Evolutionary conservation across 768 basidiomycete species (phyloP), one percentile per base, ranked within the genome.

Genomic region (Boletus subcaerulescens): DNA sequence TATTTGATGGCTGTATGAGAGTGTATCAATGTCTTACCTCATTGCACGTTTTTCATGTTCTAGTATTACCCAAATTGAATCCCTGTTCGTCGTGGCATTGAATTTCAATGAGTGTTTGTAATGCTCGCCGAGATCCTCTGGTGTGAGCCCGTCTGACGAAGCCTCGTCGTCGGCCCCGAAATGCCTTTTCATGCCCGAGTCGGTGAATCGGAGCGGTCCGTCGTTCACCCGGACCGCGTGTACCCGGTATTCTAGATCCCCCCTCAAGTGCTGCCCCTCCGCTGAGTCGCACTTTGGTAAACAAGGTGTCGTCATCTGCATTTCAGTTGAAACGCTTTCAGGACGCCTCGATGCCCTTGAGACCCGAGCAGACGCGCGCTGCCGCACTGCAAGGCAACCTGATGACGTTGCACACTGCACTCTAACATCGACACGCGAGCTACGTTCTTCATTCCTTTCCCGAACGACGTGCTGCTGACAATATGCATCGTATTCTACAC

Each of bases 11-110:
- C 53, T 66, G 70, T 71, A 64, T 41, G 49, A 60, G 62, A 50
- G 59, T 71, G 71, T 72, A 71, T 67, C 65, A 52, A 65, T 71
- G 69, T 70, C 62, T 58, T 60, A 57, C 52, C 45, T 63, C 67
- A 56, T 56, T 55, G 67, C 70, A 71, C 57, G 69, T 71, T 50
- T 33, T 64, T 52, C 58, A 46, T 71, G 68, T 71, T 61, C 57
- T 60, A 71, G 69, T 71, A 72, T 61, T 67, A 65, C 65, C 67
- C 57, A 48, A 29, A 29, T 29, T 29, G 29, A 29, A 59, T 39
- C 39, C 42, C 42, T 54, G 55, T 64, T 48, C 39, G 50, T 58
- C 20, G 52, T 61, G 60, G 58, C 55, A 61, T 53, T 57, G 45
- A 62, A 60, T 58, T 52, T 26, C 45, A 56, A 58, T 10, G 48